Percentiles rank a stretch among this genome's conserved stretches.
These are phyloP conservation scores for Fragosphaeria purpurea DNA, from an alignment of 2,329 filamentous ascomycete genomes.

Conservation along the genomic window DNA sequence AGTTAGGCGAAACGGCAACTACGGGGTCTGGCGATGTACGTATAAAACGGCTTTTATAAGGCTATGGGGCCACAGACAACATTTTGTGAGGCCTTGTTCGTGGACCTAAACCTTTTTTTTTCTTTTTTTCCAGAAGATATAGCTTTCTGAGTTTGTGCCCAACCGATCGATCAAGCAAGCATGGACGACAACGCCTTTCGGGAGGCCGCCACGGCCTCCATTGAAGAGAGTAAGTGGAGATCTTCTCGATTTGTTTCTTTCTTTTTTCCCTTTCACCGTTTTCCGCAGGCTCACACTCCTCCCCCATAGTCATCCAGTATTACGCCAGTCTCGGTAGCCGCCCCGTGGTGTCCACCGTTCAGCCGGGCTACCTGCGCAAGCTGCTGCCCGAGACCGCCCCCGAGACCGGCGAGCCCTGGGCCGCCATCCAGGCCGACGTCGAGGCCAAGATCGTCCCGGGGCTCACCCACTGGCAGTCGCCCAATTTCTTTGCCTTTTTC, in stretches of 20 bases:
- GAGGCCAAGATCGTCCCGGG: conserved; percentile 82
- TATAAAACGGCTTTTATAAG: too few species aligned
- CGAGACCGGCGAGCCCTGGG: conserved; percentile 61
- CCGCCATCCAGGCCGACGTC: conserved; percentile 71
- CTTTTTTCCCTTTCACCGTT: background rate
- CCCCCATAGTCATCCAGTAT: conserved; percentile 65
- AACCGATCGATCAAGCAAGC: background rate
- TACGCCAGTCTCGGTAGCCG: conserved; percentile 63
- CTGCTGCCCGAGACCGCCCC: conserved; percentile 62
- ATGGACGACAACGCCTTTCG: conserved; percentile 79
- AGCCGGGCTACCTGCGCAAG: conserved; percentile 76
- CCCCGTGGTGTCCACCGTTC: conserved; percentile 65
- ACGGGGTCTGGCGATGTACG: too few species aligned
- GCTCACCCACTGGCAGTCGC: conserved; percentile 86
- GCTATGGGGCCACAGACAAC: too few species aligned
- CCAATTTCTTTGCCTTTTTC: conserved; percentile 95
- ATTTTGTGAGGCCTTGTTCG: too few species aligned
- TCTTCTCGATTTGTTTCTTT: too few species aligned
- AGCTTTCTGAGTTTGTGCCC: too few species aligned
- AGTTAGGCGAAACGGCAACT: too few species aligned
- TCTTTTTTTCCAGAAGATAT: background rate
- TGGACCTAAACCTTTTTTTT: background rate
- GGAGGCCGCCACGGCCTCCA: conserved; percentile 62
- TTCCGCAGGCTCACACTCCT: background rate
- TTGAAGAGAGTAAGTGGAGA: conserved; percentile 64